phyloP scores from a whole-genome alignment of 2,329 filamentous ascomycete species.

The Cryphonectria carpinicola region DNA sequence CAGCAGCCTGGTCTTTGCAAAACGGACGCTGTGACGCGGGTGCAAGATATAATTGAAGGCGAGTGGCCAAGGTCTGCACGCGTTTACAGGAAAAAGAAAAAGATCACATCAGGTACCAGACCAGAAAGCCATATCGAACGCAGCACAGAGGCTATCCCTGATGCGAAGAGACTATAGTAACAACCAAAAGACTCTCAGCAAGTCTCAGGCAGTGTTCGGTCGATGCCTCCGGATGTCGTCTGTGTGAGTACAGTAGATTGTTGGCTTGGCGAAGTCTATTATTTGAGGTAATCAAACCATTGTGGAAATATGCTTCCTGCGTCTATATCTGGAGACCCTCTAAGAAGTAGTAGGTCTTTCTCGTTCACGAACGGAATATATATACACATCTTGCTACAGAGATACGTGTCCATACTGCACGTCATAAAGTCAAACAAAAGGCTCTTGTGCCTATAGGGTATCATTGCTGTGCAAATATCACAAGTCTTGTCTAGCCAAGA shows the following conservation, averaged over 20 bases:
- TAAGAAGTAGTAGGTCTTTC: background rate
- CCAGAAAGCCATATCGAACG: too few relatives aligned
- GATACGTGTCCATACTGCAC: background rate
- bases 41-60: background rate
- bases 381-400: background rate
- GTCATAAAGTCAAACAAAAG: background rate
- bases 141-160: too few relatives aligned
- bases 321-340: background rate
- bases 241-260: too few relatives aligned
- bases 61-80: background rate
- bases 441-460: constrained; percentile 20
- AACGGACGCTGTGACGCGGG: background rate
- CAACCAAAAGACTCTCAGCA: too few relatives aligned
- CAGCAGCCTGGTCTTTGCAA: background rate
- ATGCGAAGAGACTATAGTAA: too few relatives aligned
- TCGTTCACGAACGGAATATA: background rate
- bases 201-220: too few relatives aligned
- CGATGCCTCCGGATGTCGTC: too few relatives aligned
- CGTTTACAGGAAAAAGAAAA: background rate
- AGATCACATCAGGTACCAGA: background rate
- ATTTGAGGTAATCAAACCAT: background rate
- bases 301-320: background rate
- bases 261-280: background rate
- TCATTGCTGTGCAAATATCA: constrained; percentile 17
- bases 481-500: constrained; percentile 17